Evolutionary conservation across 768 basidiomycete genomes (phyloP), one percentile per base, ranked within the genome.

Genomic region (Lactarius vividus): DNA sequence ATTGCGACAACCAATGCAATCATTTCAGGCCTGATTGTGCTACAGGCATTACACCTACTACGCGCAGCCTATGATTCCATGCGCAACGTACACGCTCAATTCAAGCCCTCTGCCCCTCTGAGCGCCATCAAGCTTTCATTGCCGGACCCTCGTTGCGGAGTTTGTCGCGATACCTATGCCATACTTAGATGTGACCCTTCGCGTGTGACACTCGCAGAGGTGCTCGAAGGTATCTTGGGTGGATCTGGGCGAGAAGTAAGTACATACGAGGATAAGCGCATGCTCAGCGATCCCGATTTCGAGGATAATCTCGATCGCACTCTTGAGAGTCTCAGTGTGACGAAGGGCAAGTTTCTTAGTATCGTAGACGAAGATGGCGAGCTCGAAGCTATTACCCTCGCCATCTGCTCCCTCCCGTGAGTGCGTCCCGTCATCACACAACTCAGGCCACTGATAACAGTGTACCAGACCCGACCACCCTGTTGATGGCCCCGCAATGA

Each of bases 1-100:
- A 98, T 99, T 72, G 97, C 97, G 5, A 99, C 97, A 4, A 99
- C 97, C 28, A 99, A 99, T 75, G 97, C 97, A 11, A 92, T 99
- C 75, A 87, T 98, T 70, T 91, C 97, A 0, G 97, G 96, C 0
- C 80, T 96, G 44, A 94, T 98, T 73, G 95, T 98, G 28, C 82
- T 98, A 54, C 96, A 98, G 75, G 91, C 95, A 0, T 78, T 98
- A 26, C 89, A 94, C 64, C 81, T 97, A 52, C 81, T 98, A 40
- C 88, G 86, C 42, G 84, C 83, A 70, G 84, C 82, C 15, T 85
- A 88, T 72, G 72, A 79, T 40, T 75, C 78, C 44, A 76, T 92
- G 49, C 88, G 90, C 64, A 91, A 88, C 70, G 88, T 96, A 11
- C 90, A 92, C 73, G 73, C 88, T 6, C 89, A 91, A 74, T 86